A percentile compares a stretch with the other conserved stretches of the same genome.
Conservation (phyloP, 306 rosid species). For the Quercus bicolor region DNA sequence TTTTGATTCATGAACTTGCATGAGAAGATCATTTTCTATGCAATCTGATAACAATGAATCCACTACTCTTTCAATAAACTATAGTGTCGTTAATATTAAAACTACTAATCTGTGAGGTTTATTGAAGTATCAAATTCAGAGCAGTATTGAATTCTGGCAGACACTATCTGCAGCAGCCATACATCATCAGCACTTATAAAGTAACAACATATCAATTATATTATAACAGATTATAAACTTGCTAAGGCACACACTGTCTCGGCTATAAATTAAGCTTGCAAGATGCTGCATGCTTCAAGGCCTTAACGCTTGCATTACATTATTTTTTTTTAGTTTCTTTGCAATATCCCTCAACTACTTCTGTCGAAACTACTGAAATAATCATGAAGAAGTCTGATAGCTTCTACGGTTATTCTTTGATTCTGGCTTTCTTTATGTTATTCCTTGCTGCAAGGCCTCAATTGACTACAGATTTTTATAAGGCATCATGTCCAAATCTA, state of each 20-base stretch:
- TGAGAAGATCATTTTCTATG: not conserved
- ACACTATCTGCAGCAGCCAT: not conserved
- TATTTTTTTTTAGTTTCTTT: not conserved
- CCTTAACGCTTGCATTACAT: not conserved
- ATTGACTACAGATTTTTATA: constrained; percentile 59
- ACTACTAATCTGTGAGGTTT: not conserved
- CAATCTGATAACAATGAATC: constrained; percentile 13
- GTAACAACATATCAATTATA: no score
- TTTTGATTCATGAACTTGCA: constrained; percentile 5
- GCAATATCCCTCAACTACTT: not conserved
- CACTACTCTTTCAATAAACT: constrained; percentile 7
- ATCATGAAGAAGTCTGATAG: constrained; percentile 31
- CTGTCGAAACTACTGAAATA: not conserved
- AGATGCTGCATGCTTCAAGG: not conserved
- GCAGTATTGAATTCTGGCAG: not conserved
- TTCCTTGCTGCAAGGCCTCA: constrained; percentile 48
- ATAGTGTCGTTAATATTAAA: not conserved
- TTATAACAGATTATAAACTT: not conserved
- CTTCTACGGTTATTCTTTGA: constrained; percentile 15
- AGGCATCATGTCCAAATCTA: constrained; percentile 58
- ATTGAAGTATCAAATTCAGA: not conserved
- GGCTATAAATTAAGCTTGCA: not conserved
- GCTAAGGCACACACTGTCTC: not conserved
- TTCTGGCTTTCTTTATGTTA: constrained; percentile 32
- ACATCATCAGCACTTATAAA: not conserved